Conservation (phyloP, 1,284 basidiomycete species). For the Microbotryum intermedium region DNA sequence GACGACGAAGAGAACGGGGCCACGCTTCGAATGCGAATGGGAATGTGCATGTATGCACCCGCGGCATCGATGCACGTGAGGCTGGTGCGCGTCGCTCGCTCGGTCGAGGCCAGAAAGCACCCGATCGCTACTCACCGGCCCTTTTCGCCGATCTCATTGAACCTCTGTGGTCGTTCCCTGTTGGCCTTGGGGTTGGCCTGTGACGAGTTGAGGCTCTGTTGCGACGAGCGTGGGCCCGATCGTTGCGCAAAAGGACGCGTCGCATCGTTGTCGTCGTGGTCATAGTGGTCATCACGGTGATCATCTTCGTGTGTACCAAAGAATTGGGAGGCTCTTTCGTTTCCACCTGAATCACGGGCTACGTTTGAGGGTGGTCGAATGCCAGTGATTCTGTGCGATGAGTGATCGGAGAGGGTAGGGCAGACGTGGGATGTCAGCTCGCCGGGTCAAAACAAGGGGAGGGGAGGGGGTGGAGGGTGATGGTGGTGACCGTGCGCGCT, state of each 20-base stretch:
- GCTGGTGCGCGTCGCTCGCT: too few species aligned
- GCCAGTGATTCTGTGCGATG: constrained; percentile 16
- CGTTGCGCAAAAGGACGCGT: not conserved
- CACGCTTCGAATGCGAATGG: too few species aligned
- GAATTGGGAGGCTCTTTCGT: constrained; percentile 29
- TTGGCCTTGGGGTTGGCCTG: too few species aligned
- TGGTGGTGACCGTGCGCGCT: too few species aligned
- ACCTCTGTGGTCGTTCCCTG: constrained; percentile 17
- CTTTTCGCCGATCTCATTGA: constrained; percentile 14
- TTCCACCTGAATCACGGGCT: constrained; percentile 24
- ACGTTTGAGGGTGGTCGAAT: constrained; percentile 18
- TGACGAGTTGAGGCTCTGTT: not conserved
- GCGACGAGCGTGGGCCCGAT: not conserved
- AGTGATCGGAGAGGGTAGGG: not conserved
- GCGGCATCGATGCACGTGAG: too few species aligned
- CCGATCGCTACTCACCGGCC: constrained; percentile 12
- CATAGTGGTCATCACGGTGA: constrained; percentile 23
- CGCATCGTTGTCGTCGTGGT: constrained; percentile 4
- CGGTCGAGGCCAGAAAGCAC: too few species aligned
- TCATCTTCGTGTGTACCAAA: constrained; percentile 24
- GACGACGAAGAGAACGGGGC: too few species aligned
- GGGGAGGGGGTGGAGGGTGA: not conserved
- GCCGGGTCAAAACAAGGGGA: not conserved
- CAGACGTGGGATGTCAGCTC: not conserved
- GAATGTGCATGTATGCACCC: too few species aligned